Base-by-base conservation (phyloP, 257 asterid species). In the Gentiana straminea region DNA sequence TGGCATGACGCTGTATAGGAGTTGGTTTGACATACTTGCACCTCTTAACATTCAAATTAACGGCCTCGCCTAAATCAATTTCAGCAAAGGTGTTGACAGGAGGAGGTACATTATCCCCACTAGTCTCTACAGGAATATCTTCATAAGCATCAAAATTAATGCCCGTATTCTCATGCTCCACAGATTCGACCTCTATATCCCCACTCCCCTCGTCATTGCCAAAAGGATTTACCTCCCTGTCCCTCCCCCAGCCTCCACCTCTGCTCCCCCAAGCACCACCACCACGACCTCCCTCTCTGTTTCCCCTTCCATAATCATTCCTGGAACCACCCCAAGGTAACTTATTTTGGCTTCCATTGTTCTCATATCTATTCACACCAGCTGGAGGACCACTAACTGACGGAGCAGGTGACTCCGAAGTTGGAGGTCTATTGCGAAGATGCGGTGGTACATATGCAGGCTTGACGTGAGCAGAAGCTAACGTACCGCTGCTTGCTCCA, bases 101-200 rank as follows among this genome's bases (percentile, higher is more conserved):
- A 5, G 89, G 87, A 1, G 94, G 96, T 65, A 87, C 94, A 51
- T 82, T 77, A 47, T 80, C 78, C 57, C 94, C 96, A 64, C 84
- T 84, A 5, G 96, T 87, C 68, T 87, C 96, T 54, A 87, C 89
- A 1, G 96, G 94, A 65, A 87, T 87, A 72, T 87, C 96, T 76
- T 87, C 96, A 33, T 87, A 87, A 13, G 96, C 94, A 72, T 86
- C 95, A 59, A 86, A 86, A 72, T 86, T 81, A 41, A 86, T 84
- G 57, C 95, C 95, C 8, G 82, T 69, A 68, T 84, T 87, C 71
- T 84, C 93, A 73, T 76, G 96, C 60, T 84, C 94, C 54, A 35
- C 52, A 59, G 81, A 74, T 7, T 75, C 74, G 45, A n/a, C 55
- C 63, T 77, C 88, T 2, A 70, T 33, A 0, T 79, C 86, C 65